Percentiles rank a stretch among this genome's conserved stretches.
Evolutionary conservation across 768 basidiomycete genomes (phyloP).

Genomic region (Cubamyces sp.): DNA sequence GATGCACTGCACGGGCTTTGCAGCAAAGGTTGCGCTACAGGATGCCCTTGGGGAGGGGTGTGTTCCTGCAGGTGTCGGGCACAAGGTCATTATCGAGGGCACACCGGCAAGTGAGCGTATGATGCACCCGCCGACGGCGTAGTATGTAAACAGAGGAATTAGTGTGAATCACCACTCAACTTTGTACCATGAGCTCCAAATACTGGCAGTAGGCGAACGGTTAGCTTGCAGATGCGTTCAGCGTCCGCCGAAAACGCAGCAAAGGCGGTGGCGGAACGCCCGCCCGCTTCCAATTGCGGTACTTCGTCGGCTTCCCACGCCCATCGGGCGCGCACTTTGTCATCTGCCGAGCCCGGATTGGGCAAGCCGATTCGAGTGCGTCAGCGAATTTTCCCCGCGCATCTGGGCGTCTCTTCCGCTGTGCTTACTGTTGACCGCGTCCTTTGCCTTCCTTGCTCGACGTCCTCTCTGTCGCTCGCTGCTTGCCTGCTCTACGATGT

Average conservation of each 20-base stretch:
- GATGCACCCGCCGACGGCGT: conserved; percentile 29
- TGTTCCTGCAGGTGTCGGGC: conserved; percentile 79
- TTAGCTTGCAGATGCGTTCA: too few relatives aligned
- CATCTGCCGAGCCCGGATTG: conserved; percentile 10
- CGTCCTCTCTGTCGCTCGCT: not conserved
- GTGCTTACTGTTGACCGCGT: conserved; percentile 14
- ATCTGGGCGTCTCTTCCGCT: not conserved
- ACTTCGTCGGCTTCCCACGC: conserved; percentile 16
- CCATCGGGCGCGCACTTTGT: conserved; percentile 1
- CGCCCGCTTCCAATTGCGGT: conserved; percentile 1
- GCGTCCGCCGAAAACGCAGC: too few relatives aligned
- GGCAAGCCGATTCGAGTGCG: conserved; percentile 8
- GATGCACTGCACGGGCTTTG: conserved; percentile 86
- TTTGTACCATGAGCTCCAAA: too few relatives aligned
- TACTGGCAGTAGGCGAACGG: too few relatives aligned
- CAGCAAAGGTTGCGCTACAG: conserved; percentile 73
- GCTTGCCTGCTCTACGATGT: conserved; percentile 43
- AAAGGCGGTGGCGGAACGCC: not conserved
- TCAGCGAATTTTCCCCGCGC: conserved; percentile 22
- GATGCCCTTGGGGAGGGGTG: conserved; percentile 71
- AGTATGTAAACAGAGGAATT: not conserved
- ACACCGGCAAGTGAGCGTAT: conserved; percentile 45
- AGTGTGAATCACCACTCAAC: too few relatives aligned
- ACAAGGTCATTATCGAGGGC: conserved; percentile 61
- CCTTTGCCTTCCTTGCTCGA: not conserved